These are phyloP conservation scores for Yarrowia galli DNA, from an alignment of 1,139 yeast species.

Conservation along the genomic window DNA sequence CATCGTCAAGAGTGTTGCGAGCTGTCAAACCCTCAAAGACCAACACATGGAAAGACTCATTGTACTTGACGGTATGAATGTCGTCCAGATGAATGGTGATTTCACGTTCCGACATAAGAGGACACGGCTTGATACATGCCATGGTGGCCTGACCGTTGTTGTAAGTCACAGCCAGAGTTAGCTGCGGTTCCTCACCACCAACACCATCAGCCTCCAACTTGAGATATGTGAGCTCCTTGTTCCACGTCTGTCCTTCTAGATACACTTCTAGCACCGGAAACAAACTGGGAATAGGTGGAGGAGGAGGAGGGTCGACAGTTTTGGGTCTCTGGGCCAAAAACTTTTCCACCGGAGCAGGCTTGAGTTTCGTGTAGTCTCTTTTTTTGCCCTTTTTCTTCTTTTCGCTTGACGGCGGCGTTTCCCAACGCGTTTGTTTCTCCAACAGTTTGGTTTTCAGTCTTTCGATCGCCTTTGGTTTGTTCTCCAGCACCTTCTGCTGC, in stretches of 20 bases:
- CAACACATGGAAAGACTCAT: background rate
- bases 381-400: background rate
- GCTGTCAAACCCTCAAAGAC: background rate
- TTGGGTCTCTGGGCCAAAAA: background rate
- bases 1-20: background rate
- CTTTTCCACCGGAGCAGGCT: background rate
- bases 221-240: background rate
- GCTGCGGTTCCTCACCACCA: background rate
- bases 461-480: too few species aligned
- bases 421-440: too few species aligned
- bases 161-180: background rate
- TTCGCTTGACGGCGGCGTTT: too few species aligned
- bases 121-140: background rate
- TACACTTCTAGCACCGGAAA: conserved; percentile 2
- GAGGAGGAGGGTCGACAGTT: background rate
- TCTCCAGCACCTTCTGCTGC: background rate
- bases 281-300: background rate
- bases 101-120: background rate
- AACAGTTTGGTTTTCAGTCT: too few species aligned
- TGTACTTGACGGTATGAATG: background rate
- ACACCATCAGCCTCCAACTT: background rate
- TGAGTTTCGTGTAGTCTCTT: background rate
- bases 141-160: background rate
- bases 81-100: conserved; percentile 3
- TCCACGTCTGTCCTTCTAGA: background rate